Evolutionary conservation across 768 basidiomycete genomes (phyloP).

Genomic region (Amanita fuliginea): DNA sequence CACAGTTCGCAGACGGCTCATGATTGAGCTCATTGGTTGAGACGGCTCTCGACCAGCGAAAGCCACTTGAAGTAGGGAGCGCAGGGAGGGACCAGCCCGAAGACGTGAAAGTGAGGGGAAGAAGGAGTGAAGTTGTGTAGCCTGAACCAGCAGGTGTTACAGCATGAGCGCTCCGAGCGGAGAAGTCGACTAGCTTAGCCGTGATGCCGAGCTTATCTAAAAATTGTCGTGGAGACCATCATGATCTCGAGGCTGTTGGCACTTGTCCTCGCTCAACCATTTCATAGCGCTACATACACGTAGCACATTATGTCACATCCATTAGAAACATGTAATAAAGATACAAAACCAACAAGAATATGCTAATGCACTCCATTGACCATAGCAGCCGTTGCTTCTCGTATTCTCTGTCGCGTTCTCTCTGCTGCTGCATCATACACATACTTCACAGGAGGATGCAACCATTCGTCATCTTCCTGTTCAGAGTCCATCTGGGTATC

Average conservation of each 20-base stretch:
- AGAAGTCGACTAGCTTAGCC: no score
- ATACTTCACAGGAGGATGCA: conserved; percentile 48
- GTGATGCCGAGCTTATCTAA: no score
- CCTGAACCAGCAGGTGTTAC: background rate
- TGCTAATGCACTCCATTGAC: conserved; percentile 27
- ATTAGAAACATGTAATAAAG: background rate
- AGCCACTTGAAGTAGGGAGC: background rate
- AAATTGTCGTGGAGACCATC: no score
- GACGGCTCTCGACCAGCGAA: conserved; percentile 2
- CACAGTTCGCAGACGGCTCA: background rate
- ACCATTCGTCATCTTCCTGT: conserved; percentile 32
- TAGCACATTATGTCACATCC: background rate
- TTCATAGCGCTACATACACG: no score
- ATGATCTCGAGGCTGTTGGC: no score
- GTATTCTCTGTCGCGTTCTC: conserved; percentile 50
- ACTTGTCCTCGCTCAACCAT: no score
- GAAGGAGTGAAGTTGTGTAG: background rate
- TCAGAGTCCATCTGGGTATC: conserved; percentile 36
- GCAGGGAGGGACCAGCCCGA: conserved; percentile 1
- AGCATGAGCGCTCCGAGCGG: no score
- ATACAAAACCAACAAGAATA: background rate
- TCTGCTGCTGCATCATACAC: conserved; percentile 94
- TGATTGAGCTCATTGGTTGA: background rate
- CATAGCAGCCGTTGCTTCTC: conserved; percentile 23
- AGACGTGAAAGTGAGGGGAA: background rate